Conservation (phyloP, 2,329 filamentous ascomycete genomes). For the Pestalotiopsis sp. region DNA sequence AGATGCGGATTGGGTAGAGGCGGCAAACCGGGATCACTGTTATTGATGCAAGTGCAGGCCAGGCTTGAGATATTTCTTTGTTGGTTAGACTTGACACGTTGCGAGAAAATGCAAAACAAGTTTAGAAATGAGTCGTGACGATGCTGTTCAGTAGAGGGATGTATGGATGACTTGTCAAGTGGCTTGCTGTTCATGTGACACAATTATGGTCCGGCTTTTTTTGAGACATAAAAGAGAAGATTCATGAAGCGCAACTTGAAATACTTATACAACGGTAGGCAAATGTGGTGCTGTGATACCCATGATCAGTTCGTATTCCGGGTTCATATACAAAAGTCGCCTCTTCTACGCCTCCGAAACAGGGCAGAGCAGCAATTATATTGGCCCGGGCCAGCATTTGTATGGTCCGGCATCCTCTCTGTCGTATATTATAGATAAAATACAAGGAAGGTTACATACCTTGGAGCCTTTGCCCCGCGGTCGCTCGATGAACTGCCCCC, state of each 20-base stretch:
- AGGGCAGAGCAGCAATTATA: neutral
- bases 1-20: neutral
- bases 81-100: neutral
- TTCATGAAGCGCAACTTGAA: neutral
- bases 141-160: neutral
- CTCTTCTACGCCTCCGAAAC: neutral
- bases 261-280: neutral
- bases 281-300: neutral
- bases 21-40: neutral
- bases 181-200: neutral
- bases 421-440: neutral
- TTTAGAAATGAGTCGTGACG: neutral
- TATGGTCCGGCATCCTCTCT: neutral
- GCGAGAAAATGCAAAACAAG: neutral
- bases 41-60: neutral
- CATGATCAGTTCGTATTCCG: neutral
- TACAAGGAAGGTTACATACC: neutral
- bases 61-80: neutral
- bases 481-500: neutral
- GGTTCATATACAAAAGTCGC: neutral
- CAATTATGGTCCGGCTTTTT: neutral
- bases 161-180: neutral
- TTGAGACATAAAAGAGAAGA: neutral
- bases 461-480: neutral
- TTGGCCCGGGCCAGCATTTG: neutral